Evolutionary conservation across 2,329 filamentous ascomycete genomes (phyloP).

Genomic region (Ophiostoma fasciatum): DNA sequence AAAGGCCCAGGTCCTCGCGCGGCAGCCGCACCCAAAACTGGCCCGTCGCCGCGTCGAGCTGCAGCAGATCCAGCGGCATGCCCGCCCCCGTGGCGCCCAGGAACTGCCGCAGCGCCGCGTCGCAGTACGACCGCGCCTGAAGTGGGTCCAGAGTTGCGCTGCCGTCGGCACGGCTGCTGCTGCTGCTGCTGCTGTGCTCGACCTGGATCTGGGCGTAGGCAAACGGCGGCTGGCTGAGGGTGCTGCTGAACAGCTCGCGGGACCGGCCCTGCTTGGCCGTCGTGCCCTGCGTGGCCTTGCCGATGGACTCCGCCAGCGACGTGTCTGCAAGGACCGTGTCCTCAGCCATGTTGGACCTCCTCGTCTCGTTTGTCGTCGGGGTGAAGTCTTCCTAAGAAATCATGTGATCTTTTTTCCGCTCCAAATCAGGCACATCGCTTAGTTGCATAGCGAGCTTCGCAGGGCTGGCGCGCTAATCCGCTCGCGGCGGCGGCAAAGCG

Average conservation of each 20-base stretch:
- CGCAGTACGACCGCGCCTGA: conserved; percentile 47
- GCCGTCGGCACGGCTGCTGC: conserved; percentile 4
- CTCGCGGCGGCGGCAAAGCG: conserved; percentile 1
- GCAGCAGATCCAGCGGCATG: conserved; percentile 57
- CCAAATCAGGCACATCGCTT: no score
- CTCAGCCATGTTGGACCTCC: no score
- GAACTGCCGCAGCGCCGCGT: conserved; percentile 49
- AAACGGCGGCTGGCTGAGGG: conserved; percentile 35
- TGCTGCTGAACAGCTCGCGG: conserved; percentile 32
- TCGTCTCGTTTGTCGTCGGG: not conserved
- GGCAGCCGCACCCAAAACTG: conserved; percentile 53
- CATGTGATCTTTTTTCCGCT: no score
- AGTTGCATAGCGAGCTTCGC: not conserved
- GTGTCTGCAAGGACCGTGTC: conserved; percentile 16
- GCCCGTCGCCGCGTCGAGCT: conserved; percentile 34
- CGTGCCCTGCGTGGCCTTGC: conserved; percentile 1
- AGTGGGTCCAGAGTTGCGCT: conserved; percentile 38
- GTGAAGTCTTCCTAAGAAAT: no score
- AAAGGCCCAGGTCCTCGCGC: conserved; percentile 40
- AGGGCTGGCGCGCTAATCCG: not conserved
- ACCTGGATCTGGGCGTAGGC: conserved; percentile 43
- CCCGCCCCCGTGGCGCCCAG: conserved; percentile 53
- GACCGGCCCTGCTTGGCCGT: conserved; percentile 7
- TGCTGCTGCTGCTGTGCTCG: conserved; percentile 14
- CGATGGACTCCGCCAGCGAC: conserved; percentile 6